These are phyloP conservation scores for Blastomyces percursus DNA, from an alignment of 2,329 filamentous ascomycete species.

Conservation along the genomic window DNA sequence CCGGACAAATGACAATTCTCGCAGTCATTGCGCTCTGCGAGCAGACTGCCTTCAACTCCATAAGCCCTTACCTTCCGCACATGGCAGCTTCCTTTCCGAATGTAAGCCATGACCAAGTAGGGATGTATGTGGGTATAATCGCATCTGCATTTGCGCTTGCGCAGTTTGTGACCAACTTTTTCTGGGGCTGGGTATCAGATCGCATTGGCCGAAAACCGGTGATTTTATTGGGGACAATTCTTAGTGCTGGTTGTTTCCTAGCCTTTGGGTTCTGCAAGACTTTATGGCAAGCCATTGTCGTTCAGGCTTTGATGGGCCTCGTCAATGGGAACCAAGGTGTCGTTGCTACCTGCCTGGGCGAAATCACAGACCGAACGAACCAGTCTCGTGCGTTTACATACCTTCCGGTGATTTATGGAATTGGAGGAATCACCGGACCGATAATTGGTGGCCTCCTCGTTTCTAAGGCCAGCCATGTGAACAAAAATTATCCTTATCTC, in stretches of 20 bases:
- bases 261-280: conserved; percentile 77
- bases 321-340: conserved; percentile 93
- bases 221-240: conserved; percentile 68
- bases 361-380: conserved; percentile 90
- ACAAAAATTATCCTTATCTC: conserved; percentile 63
- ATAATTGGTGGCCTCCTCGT: conserved; percentile 81
- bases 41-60: conserved; percentile 94
- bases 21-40: conserved; percentile 84
- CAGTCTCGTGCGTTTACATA: conserved; percentile 91
- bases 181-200: conserved; percentile 80
- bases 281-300: conserved; percentile 72
- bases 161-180: conserved; percentile 83
- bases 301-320: conserved; percentile 82
- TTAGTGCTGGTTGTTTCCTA: conserved; percentile 70
- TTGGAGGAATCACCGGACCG: conserved; percentile 87
- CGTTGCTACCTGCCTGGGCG: conserved; percentile 84
- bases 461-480: conserved; percentile 48
- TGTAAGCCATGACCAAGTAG: conserved; percentile 58
- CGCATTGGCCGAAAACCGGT: conserved; percentile 70
- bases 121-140: conserved; percentile 80
- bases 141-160: conserved; percentile 87
- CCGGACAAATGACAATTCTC: conserved; percentile 69
- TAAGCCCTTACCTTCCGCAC: conserved; percentile 84
- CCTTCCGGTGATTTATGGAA: conserved; percentile 86
- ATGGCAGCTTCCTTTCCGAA: conserved; percentile 84